Evolutionary conservation across 768 basidiomycete species (phyloP).

Genomic region (Boletellus sp.): DNA sequence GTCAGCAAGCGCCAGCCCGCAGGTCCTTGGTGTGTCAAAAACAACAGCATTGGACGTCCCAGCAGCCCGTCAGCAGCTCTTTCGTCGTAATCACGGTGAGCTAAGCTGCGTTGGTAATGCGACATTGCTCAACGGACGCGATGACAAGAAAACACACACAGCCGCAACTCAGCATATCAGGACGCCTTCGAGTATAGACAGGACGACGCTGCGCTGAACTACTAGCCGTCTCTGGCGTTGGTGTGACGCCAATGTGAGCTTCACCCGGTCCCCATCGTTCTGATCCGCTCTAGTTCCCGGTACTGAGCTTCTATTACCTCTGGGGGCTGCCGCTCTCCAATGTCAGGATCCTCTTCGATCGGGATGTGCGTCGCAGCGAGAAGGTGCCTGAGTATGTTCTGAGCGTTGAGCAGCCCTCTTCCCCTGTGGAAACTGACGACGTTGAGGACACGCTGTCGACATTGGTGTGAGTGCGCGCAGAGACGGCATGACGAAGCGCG

Average conservation of each 20-base stretch:
- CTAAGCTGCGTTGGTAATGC: too few species aligned
- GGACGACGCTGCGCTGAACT: too few species aligned
- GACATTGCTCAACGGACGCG: too few species aligned
- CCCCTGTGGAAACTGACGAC: slow-evolving; percentile 24
- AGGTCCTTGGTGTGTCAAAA: too few species aligned
- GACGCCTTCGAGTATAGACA: too few species aligned
- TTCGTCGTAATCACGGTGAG: too few species aligned
- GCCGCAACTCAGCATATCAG: too few species aligned
- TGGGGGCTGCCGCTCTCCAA: slow-evolving; percentile 10
- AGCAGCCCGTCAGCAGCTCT: too few species aligned
- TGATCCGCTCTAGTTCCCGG: slow-evolving; percentile 13
- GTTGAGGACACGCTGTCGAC: slow-evolving; percentile 15
- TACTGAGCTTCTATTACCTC: slow-evolving; percentile 11
- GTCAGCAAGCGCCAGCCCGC: too few species aligned
- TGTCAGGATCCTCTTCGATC: slow-evolving; percentile 18
- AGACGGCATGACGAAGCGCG: not conserved
- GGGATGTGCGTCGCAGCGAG: slow-evolving; percentile 19
- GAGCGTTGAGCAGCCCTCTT: slow-evolving; percentile 19
- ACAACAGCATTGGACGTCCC: too few species aligned
- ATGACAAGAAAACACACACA: too few species aligned
- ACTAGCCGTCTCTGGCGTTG: not conserved
- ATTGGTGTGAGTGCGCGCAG: not conserved
- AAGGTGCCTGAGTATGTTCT: slow-evolving; percentile 19
- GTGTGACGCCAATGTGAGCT: not conserved
- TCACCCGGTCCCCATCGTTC: slow-evolving; percentile 3